Evolutionary conservation across 345 rosid genomes (phyloP).

Genomic region (Viola odorata): DNA sequence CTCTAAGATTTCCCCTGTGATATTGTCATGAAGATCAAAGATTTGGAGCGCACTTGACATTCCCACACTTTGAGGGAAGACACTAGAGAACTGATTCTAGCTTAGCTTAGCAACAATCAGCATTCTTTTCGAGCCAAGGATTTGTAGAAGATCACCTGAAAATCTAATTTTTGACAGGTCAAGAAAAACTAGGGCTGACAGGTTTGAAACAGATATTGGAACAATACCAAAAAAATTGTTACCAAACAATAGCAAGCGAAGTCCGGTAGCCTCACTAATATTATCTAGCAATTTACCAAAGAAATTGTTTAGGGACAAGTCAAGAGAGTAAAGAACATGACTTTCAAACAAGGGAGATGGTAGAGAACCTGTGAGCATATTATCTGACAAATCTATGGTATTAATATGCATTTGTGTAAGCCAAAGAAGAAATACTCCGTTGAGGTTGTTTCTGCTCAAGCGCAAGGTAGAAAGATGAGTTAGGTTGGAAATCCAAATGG

Average conservation of each 20-base stretch:
- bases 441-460: constrained; percentile 3
- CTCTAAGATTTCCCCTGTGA: constrained; percentile 26
- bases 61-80: constrained; percentile 18
- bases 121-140: background rate
- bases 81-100: constrained; percentile 21
- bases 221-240: background rate
- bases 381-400: background rate
- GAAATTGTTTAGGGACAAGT: background rate
- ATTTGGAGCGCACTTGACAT: constrained; percentile 11
- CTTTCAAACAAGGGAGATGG: background rate
- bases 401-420: background rate
- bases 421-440: constrained; percentile 5
- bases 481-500: constrained; percentile 2
- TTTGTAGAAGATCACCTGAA: too few relatives aligned
- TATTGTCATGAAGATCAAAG: constrained; percentile 42
- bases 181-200: background rate
- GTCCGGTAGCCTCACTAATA: background rate
- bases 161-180: too few relatives aligned
- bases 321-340: background rate
- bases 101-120: background rate
- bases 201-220: background rate
- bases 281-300: background rate
- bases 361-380: background rate
- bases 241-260: background rate
- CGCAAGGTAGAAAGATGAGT: background rate